Percentiles rank a stretch among this genome's conserved stretches.
These are phyloP conservation scores for Ganoderma multipileum DNA, from an alignment of 1,284 basidiomycete species.

Conservation along the genomic window DNA sequence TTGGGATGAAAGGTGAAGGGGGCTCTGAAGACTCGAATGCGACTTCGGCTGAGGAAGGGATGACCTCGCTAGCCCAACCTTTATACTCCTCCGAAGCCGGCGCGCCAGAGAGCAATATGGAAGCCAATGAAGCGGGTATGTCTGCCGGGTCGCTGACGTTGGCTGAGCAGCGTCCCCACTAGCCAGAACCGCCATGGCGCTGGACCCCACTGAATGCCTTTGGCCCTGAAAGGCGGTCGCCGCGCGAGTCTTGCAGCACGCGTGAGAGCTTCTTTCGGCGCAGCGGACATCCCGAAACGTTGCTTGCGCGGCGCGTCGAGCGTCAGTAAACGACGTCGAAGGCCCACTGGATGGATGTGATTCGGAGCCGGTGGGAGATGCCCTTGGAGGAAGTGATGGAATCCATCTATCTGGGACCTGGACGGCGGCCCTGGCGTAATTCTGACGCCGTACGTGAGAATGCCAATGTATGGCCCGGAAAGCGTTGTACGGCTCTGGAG, in stretches of 20 bases:
- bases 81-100: slow-evolving; percentile 17
- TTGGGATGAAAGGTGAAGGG: slow-evolving; percentile 6
- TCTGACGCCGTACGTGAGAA: slow-evolving; percentile 16
- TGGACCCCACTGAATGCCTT: slow-evolving; percentile 12
- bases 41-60: slow-evolving; percentile 15
- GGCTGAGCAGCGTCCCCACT: slow-evolving; percentile 8
- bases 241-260: slow-evolving; percentile 21
- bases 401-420: slow-evolving; percentile 14
- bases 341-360: slow-evolving; percentile 13
- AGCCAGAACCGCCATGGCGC: slow-evolving; percentile 3
- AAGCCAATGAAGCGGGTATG: background rate
- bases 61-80: slow-evolving; percentile 1
- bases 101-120: slow-evolving; percentile 6
- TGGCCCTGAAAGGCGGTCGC: slow-evolving; percentile 27
- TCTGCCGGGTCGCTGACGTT: background rate
- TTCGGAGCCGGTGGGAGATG: slow-evolving; percentile 21
- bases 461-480: background rate
- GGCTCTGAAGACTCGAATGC: slow-evolving; percentile 15
- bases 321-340: slow-evolving; percentile 13
- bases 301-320: slow-evolving; percentile 11
- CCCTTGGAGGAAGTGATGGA: slow-evolving; percentile 11
- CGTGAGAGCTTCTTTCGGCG: slow-evolving; percentile 20
- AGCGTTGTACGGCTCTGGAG: background rate
- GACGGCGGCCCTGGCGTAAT: slow-evolving; percentile 18
- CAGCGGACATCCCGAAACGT: slow-evolving; percentile 1